Evolutionary conservation across 768 basidiomycete species (phyloP).

Genomic region (Suillus fuscotomentosus): DNA sequence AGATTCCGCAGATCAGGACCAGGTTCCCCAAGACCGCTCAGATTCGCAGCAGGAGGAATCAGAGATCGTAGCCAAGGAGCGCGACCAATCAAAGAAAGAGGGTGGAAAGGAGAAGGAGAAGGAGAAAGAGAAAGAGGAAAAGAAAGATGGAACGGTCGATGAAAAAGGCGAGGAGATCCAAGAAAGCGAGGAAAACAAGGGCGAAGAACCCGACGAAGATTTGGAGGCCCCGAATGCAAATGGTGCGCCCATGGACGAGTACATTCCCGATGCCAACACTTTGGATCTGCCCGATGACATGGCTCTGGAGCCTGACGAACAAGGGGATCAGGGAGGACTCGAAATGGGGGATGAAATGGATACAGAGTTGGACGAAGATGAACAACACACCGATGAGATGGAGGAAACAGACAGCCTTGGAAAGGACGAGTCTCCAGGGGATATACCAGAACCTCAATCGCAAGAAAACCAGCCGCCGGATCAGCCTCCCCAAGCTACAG

Average conservation of each 20-base stretch:
- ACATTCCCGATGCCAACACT: slow-evolving; percentile 74
- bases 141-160: slow-evolving; percentile 27
- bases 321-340: slow-evolving; percentile 27
- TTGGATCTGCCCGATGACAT: slow-evolving; percentile 91
- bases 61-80: slow-evolving; percentile 82
- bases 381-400: slow-evolving; percentile 21
- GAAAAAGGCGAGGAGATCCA: slow-evolving; percentile 24
- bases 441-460: slow-evolving; percentile 23
- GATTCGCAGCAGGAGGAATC: slow-evolving; percentile 44
- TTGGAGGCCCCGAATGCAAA: slow-evolving; percentile 46
- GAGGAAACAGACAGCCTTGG: slow-evolving; percentile 24
- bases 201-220: slow-evolving; percentile 32
- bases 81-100: slow-evolving; percentile 35
- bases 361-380: slow-evolving; percentile 37
- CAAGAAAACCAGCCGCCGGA: slow-evolving; percentile 13
- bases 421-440: slow-evolving; percentile 23
- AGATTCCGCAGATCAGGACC: slow-evolving; percentile 49
- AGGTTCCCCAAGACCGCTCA: slow-evolving; percentile 61
- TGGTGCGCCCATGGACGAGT: slow-evolving; percentile 73
- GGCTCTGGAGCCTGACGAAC: slow-evolving; percentile 47
- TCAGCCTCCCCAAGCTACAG: slow-evolving; percentile 15
- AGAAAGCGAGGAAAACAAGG: slow-evolving; percentile 27
- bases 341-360: slow-evolving; percentile 30
- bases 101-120: slow-evolving; percentile 35
- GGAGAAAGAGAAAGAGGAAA: slow-evolving; percentile 32